Conservation (phyloP, 2,329 filamentous ascomycete genomes). For the Akanthomyces dipterigenus region DNA sequence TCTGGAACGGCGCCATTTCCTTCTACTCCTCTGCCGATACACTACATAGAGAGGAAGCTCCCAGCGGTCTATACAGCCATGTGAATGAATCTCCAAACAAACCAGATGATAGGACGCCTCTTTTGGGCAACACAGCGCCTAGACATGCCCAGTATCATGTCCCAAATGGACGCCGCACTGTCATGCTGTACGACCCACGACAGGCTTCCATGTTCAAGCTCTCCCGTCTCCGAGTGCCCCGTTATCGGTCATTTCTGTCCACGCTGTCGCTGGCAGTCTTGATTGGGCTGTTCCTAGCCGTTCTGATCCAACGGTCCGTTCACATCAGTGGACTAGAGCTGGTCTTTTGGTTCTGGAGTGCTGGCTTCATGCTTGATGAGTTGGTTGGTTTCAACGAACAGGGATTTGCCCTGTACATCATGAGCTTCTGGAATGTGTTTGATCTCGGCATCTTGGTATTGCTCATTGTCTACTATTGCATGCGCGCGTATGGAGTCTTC, state of each 20-base stretch:
- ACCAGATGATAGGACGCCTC: constrained; percentile 42
- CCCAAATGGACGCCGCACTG: constrained; percentile 58
- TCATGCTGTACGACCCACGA: constrained; percentile 81
- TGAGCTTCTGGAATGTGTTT: constrained; percentile 97
- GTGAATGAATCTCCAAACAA: constrained; percentile 22
- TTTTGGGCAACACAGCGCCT: constrained; percentile 34
- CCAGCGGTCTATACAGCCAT: constrained; percentile 21
- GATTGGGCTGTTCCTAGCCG: constrained; percentile 77
- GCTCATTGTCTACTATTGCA: constrained; percentile 81
- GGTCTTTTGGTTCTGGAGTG: constrained; percentile 96
- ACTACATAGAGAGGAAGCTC: constrained; percentile 57
- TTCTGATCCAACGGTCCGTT: constrained; percentile 67
- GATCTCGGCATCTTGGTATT: constrained; percentile 83
- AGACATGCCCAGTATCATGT: constrained; percentile 27
- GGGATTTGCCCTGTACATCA: constrained; percentile 91
- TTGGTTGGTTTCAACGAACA: constrained; percentile 95
- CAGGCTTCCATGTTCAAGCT: constrained; percentile 89
- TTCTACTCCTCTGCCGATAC: constrained; percentile 87
- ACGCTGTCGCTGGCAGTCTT: constrained; percentile 81
- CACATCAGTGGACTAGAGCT: constrained; percentile 80
- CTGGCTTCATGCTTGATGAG: constrained; percentile 94
- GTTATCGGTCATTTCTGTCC: constrained; percentile 85
- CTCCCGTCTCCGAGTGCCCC: constrained; percentile 80
- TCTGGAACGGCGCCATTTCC: constrained; percentile 93
- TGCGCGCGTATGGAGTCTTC: constrained; percentile 82